Base-by-base conservation (phyloP, 225 moss, liverwort and hornwort genomes). In the Pleurozium schreberi region DNA sequence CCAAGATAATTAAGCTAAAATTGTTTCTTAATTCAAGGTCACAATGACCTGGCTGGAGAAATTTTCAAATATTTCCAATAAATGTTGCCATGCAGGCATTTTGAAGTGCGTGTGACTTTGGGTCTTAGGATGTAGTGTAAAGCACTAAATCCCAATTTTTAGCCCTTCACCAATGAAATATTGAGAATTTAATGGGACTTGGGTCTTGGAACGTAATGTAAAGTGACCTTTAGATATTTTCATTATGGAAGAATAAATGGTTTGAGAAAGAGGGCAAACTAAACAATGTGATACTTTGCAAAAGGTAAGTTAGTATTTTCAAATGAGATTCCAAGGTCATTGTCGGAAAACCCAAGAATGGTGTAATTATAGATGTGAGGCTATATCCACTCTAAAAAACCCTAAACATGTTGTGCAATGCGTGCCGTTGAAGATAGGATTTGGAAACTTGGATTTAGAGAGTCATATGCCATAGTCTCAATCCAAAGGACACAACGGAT, bases 211-310 rank as follows among this genome's bases (percentile, higher is more conserved):
- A 23, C 1, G 1, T 74, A 31, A 11, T 6, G 3, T 12, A 4
- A 31, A 30, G 17, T 0, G 0, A 4, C 31, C 0, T 45, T 28
- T 14, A 0, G 9, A 27, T 0, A 16, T 0, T 70, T 8, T 26
- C 7, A 30, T 30, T 28, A 73, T 74, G 75, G 4, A 33, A 75
- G 8, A 33, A 28, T 2, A 49, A 12, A 49, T 75, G 31, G 12
- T 49, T 19, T 34, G 12, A 33, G 2, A 12, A 49, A 75, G 18
- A 19, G 3, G 30, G 3, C 6, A 30, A 27, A 30, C 1, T 45
- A 2, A 75, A 49, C 31, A 31, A 12, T 12, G 28, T 3, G 1
- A 52, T 36, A 36, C 4, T 36, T 52, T 23, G 52, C 14, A 2
- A 52, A 52, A 21, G 5, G 5, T 1, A 22, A 52, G 52, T 34